phyloP scores from a whole-genome alignment of 2,329 filamentous ascomycete species.

The Fusarium proliferatum region DNA sequence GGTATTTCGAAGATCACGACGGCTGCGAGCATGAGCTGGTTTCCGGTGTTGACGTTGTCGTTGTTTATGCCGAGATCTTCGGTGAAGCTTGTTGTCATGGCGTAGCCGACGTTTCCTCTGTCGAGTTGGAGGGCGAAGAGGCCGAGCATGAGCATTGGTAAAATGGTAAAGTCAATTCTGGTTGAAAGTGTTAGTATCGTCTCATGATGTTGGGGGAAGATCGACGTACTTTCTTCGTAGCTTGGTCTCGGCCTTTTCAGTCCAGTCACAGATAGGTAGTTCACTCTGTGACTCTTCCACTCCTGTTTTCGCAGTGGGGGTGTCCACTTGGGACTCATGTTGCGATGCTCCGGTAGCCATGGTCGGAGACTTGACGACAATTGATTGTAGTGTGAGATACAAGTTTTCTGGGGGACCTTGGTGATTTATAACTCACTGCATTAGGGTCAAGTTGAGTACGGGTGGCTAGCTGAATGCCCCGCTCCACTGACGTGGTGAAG shows the following conservation, averaged over 20 bases:
- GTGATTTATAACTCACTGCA: neutral
- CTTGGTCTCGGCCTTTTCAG: neutral
- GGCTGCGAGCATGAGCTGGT: slow-evolving; percentile 3
- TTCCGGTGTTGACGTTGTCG: slow-evolving; percentile 14
- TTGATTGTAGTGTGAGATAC: fast-evolving
- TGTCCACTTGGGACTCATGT: fast-evolving
- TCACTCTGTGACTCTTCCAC: neutral
- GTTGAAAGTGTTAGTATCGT: fast-evolving
- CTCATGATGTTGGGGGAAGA: fast-evolving
- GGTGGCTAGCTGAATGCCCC: neutral
- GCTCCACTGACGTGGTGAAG: neutral
- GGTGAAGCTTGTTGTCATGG: slow-evolving; percentile 9
- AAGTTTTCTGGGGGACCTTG: too few species aligned
- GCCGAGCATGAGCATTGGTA: slow-evolving; percentile 7
- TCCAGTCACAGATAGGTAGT: neutral
- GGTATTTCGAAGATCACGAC: slow-evolving; percentile 3
- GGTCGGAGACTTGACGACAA: fast-evolving
- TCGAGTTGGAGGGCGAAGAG: slow-evolving; percentile 5
- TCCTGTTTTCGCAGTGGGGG: fast-evolving
- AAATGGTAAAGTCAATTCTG: slow-evolving; percentile 5
- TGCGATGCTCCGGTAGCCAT: neutral
- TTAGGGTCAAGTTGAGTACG: fast-evolving
- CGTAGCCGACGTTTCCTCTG: slow-evolving; percentile 9
- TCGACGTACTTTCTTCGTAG: neutral
- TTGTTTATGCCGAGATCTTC: slow-evolving; percentile 11